Percentiles rank a stretch among this genome's conserved stretches.
phyloP scores from a whole-genome alignment of 129 eudicot genomes.

The Pulicaria dysenterica region DNA sequence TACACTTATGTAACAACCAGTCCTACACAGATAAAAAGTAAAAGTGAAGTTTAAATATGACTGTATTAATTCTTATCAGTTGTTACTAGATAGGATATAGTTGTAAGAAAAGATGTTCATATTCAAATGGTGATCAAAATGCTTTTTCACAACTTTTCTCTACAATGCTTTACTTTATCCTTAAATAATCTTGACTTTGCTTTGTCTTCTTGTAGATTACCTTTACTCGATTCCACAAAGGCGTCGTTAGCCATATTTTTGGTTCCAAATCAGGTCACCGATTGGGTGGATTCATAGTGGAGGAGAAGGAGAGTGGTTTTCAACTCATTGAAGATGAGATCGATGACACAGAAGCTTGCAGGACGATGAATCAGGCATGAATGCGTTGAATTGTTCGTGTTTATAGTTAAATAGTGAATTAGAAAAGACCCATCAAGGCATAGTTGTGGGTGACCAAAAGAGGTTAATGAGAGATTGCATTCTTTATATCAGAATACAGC shows the following conservation, averaged over 20 bases:
- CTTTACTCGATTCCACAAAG: constrained; percentile 69
- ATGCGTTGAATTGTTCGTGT: background rate
- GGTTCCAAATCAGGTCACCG: constrained; percentile 53
- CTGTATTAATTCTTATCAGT: constrained; percentile 25
- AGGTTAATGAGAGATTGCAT: constrained; percentile 22
- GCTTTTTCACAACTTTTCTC: constrained; percentile 33
- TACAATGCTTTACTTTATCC: constrained; percentile 18
- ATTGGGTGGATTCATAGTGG: constrained; percentile 60
- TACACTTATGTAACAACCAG: background rate
- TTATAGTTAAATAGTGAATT: constrained; percentile 23
- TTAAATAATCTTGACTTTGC: constrained; percentile 33
- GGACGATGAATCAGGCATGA: background rate
- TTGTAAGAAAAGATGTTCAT: constrained; percentile 23
- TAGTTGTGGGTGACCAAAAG: constrained; percentile 30
- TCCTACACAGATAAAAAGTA: background rate
- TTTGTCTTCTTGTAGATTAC: constrained; percentile 60
- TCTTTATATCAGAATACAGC: constrained; percentile 26
- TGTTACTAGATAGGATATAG: background rate
- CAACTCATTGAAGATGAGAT: constrained; percentile 61
- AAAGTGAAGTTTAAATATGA: constrained; percentile 7
- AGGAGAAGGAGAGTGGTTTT: constrained; percentile 49
- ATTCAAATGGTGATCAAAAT: constrained; percentile 17
- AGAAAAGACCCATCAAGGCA: constrained; percentile 29
- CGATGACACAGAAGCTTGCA: constrained; percentile 61
- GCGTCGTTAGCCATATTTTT: constrained; percentile 49